Base-by-base conservation (phyloP, 345 rosid species). In the Salix brachista region DNA sequence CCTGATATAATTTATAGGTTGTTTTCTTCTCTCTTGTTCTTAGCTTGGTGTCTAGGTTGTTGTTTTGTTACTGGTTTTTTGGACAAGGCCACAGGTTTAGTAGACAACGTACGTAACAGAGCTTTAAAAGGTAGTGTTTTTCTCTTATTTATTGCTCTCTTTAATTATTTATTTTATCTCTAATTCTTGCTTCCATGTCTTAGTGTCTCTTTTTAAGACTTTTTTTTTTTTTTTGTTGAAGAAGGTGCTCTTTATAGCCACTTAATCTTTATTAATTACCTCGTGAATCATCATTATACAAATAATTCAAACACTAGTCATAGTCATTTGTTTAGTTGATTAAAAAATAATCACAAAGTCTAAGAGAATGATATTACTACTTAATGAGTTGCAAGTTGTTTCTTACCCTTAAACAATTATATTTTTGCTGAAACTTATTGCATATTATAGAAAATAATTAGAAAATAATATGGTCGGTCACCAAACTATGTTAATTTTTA, bases 1-100 rank as follows among this genome's bases (percentile, higher is more conserved):
- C 21, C 26, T 46, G 4, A 9, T 44, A 32, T 5, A 67, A 41
- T 25, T 28, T 21, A 36, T 34, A 34, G 30, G 10, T 50, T 62
- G 30, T 6, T 78, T 14, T 56, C 70, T 62, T 61, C 46, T 30
- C 39, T 50, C 41, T 58, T 75, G 75, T 42, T 80, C 72, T 78
- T 60, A 74, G 65, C 14, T 77, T 70, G 81, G 28, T 77, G 10
- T 41, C 44, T 41, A 83, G 84, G 84, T 77, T 42, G 89, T 83
- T 86, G 83, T 78, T 82, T 79, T 80, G 82, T 81, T 79, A 84
- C 84, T 75, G 88, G 75, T 80, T 77, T 79, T 74, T 79, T 79
- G 85, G 87, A 79, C 87, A 86, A 70, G 76, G 78, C 75, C 70
- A 71, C 86, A 84, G 85, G 72, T 80, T 82, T 74, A 80, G 70